Evolutionary conservation across 2,329 filamentous ascomycete species (phyloP).

Genomic region (Fusarium sp.): DNA sequence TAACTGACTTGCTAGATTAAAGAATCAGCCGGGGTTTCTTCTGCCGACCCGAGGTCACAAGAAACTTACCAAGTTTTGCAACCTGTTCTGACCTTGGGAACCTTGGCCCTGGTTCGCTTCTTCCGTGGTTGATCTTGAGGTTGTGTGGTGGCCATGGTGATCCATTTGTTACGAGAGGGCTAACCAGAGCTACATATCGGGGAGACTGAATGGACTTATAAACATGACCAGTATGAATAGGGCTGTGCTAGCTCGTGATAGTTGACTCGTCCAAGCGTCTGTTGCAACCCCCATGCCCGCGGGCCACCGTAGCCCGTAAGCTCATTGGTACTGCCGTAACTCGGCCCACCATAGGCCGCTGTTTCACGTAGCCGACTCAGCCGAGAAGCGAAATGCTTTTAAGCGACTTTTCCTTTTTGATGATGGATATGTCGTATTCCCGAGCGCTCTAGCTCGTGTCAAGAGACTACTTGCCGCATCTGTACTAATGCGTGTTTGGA

Average conservation of each 20-base stretch:
- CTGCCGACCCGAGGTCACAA: no score
- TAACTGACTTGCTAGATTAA: slow-evolving; percentile 11
- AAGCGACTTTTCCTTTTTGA: neutral
- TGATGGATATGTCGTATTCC: neutral
- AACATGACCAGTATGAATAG: neutral
- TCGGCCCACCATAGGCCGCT: neutral
- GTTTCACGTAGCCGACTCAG: neutral
- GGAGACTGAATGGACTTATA: neutral
- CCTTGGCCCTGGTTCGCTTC: slow-evolving; percentile 25
- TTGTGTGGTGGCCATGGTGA: neutral
- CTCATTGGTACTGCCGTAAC: slow-evolving; percentile 1
- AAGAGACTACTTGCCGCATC: neutral
- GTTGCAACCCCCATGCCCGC: neutral
- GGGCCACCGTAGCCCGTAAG: neutral
- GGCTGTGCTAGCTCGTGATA: neutral
- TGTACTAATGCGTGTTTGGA: neutral
- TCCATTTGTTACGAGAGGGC: neutral
- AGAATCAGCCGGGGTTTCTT: neutral
- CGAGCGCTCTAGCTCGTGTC: neutral
- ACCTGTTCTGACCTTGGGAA: slow-evolving; percentile 20
- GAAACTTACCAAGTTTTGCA: slow-evolving; percentile 27
- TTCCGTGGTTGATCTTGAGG: slow-evolving; percentile 2
- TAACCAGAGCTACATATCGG: neutral
- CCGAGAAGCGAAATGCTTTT: neutral
- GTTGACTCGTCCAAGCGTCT: neutral